phyloP scores from a whole-genome alignment of 352 stramenopile species.

The Peronospora tabacina region DNA sequence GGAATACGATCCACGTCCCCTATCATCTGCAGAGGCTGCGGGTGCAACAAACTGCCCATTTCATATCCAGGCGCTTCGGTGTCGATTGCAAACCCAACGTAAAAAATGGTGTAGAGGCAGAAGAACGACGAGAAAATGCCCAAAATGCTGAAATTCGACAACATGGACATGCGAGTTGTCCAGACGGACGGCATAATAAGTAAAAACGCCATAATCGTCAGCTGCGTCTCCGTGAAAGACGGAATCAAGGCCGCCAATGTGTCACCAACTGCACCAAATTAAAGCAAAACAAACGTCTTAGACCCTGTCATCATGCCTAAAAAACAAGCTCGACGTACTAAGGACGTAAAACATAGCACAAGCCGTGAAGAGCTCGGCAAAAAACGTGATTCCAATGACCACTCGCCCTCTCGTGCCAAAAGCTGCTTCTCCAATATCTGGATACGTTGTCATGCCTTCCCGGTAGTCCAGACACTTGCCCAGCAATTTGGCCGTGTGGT shows the following conservation, averaged over 20 bases:
- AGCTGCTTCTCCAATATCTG: conserved; percentile 74
- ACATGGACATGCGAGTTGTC: conserved; percentile 72
- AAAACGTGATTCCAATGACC: conserved; percentile 77
- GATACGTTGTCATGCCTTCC: conserved; percentile 76
- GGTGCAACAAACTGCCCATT: conserved; percentile 49
- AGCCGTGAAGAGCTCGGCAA: conserved; percentile 73
- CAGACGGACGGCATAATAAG: conserved; percentile 74
- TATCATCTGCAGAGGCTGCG: conserved; percentile 55
- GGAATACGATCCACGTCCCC: conserved; percentile 61
- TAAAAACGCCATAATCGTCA: conserved; percentile 62
- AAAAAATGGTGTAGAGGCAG: conserved; percentile 68
- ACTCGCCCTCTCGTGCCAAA: conserved; percentile 63
- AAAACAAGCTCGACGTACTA: conserved; percentile 29
- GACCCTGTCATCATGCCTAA: neutral
- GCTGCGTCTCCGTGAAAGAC: conserved; percentile 42
- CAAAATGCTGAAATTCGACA: conserved; percentile 81
- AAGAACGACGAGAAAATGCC: conserved; percentile 81
- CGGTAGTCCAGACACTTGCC: conserved; percentile 76
- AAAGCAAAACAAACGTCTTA: conserved; percentile 1
- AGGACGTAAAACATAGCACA: conserved; percentile 75
- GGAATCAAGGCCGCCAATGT: conserved; percentile 68
- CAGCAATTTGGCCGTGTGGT: conserved; percentile 79
- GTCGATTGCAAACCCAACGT: conserved; percentile 62
- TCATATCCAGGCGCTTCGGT: conserved; percentile 29
- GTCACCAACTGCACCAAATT: conserved; percentile 47